A percentile compares a stretch with the other conserved stretches of the same genome.
phyloP scores from a whole-genome alignment of 768 basidiomycete species.

The Myochromella boudieri region DNA sequence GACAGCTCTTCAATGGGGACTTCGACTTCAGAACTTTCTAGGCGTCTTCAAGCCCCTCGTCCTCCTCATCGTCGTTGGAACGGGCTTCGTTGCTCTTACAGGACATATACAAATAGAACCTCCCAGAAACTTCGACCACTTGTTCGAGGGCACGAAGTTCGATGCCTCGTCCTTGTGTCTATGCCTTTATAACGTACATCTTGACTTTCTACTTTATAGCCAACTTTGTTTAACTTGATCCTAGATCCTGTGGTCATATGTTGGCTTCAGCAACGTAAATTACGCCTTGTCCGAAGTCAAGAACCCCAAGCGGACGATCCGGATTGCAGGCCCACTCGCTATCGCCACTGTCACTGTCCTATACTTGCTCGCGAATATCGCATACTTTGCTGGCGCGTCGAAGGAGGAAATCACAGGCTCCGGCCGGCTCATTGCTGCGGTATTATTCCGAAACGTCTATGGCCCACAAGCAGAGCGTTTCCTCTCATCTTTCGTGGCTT shows the following conservation, averaged over 20 bases:
- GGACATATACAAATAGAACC: conserved; percentile 26
- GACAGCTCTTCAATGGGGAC: conserved; percentile 41
- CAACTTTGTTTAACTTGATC: not conserved
- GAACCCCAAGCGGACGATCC: conserved; percentile 61
- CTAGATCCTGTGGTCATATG: conserved; percentile 50
- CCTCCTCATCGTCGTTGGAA: conserved; percentile 41
- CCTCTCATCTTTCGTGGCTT: conserved; percentile 15
- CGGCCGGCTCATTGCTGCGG: conserved; percentile 60
- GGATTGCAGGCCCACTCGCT: conserved; percentile 63
- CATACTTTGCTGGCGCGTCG: conserved; percentile 68
- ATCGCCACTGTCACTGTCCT: conserved; percentile 50
- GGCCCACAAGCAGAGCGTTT: conserved; percentile 51
- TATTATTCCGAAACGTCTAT: conserved; percentile 68
- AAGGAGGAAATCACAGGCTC: conserved; percentile 61
- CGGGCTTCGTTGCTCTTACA: conserved; percentile 42
- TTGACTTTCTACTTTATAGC: not conserved
- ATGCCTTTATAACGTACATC: conserved; percentile 39
- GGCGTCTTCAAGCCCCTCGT: conserved; percentile 55
- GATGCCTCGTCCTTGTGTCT: conserved; percentile 43
- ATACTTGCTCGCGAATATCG: conserved; percentile 63
- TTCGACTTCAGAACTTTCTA: conserved; percentile 58
- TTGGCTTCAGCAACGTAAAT: conserved; percentile 68
- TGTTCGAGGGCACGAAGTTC: conserved; percentile 33
- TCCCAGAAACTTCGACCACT: conserved; percentile 29
- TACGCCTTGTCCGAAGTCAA: conserved; percentile 65